A percentile compares a stretch with the other conserved stretches of the same genome.
Conservation (phyloP, 331 rosid species). For the Quercus lobata region DNA sequence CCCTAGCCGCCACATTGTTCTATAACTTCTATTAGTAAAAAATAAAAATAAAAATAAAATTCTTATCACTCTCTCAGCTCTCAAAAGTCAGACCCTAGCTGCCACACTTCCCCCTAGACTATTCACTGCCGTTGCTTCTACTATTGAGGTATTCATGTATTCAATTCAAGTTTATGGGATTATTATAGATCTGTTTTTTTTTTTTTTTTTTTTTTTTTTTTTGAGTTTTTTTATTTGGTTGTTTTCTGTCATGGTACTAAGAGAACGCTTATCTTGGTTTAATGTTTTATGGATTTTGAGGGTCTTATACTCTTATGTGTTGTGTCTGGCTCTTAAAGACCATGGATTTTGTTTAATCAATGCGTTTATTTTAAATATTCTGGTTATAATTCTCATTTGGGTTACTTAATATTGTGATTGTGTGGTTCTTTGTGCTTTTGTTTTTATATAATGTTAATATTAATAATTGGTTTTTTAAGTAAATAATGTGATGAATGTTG, state of each 20-base stretch:
- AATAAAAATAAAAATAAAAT: too few species aligned
- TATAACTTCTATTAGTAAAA: too few species aligned
- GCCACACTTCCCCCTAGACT: too few species aligned
- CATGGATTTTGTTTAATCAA: slow-evolving; percentile 11
- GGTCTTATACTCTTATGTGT: background rate
- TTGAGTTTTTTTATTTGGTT: too few species aligned
- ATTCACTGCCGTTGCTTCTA: too few species aligned
- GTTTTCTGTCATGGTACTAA: background rate
- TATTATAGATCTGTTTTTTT: background rate
- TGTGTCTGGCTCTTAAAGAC: background rate
- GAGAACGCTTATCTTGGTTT: background rate
- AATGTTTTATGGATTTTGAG: background rate
- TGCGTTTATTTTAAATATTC: background rate
- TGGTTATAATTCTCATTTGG: background rate
- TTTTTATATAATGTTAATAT: background rate
- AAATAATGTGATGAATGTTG: background rate
- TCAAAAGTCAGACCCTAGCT: too few species aligned
- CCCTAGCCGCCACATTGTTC: too few species aligned
- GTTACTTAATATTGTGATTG: background rate
- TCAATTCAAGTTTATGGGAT: background rate
- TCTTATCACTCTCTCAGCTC: too few species aligned
- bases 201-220: too few species aligned
- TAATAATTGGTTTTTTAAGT: background rate
- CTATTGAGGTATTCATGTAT: too few species aligned
- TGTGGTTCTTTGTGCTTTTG: background rate